Evolutionary conservation across 2,329 filamentous ascomycete species (phyloP), one percentile per base, ranked within the genome.

Genomic region (Trichothecium sympodiale): DNA sequence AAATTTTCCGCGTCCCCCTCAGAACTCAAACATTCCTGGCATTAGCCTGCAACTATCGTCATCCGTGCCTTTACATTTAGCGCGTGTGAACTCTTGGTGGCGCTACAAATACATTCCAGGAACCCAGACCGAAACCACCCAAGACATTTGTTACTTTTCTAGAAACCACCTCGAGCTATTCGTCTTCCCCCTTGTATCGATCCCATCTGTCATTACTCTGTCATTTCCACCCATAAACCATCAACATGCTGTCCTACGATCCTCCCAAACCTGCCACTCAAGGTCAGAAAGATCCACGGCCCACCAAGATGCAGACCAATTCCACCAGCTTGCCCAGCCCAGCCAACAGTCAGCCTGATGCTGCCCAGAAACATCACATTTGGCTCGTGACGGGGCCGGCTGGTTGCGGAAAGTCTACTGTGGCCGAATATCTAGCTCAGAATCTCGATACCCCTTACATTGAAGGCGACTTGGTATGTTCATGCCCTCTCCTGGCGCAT

Each of bases 361-460:
- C 50, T 14, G 34, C 42, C 36, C 55, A 56, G 38, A 55, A 65
- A 39, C 77, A 80, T 49, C 82, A 87, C 56, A 85, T 88, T 52
- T 88, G 81, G 80, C 68, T 88, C 40, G 75, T 88, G 35, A 86
- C 81, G 2, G 83, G 83, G 18, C 83, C 83, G 35, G 82, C 83
- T 30, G 83, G 83, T 18, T 85, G 80, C 51, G 83, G 83, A 40
- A 88, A 88, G 65, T 83, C 75, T 38, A 87, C 82, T 1, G 72
- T 88, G 18, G 83, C 80, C 30, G 64, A 76, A 46, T 65, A 75
- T 50, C 57, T 88, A 30, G 71, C 81, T 30, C 59, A 68, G 16
- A 55, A 69, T n/a, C 62, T 87, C 26, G 60, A 70, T 20, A 53
- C 84, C 39, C 80, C 80, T 13, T 88, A 81, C 53, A 69, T 88